Percentiles rank a stretch among this genome's conserved stretches.
These are phyloP conservation scores for Rhizomucor pusillus DNA, from an alignment of 371 early-diverging fungal genomes.

Conservation along the genomic window DNA sequence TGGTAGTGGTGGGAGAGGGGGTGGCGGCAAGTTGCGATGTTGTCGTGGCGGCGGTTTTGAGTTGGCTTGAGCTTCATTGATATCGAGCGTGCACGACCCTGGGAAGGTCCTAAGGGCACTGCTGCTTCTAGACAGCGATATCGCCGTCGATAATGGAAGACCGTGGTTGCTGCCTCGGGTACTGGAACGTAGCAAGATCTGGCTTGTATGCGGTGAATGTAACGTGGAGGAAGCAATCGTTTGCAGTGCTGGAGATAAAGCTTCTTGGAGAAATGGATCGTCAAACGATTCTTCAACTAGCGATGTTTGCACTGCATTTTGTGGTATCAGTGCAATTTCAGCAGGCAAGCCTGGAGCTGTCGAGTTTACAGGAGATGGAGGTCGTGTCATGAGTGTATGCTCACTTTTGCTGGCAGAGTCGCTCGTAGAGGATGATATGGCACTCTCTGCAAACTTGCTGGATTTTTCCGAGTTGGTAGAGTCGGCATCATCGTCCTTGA, in stretches of 20 bases:
- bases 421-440: slow-evolving; percentile 9
- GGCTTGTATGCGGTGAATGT: slow-evolving; percentile 28
- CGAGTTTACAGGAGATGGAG: slow-evolving; percentile 13
- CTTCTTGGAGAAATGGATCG: background rate
- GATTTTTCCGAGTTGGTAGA: background rate
- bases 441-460: slow-evolving; percentile 8
- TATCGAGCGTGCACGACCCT: slow-evolving; percentile 7
- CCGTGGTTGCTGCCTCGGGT: slow-evolving; percentile 6
- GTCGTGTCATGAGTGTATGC: slow-evolving; percentile 11
- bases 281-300: slow-evolving; percentile 20
- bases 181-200: slow-evolving; percentile 12
- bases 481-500: background rate
- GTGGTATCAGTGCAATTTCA: slow-evolving; percentile 9
- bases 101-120: slow-evolving; percentile 11
- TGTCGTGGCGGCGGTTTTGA: slow-evolving; percentile 3
- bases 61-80: slow-evolving; percentile 2
- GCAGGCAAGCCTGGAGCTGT: slow-evolving; percentile 19
- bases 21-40: slow-evolving; percentile 4
- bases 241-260: slow-evolving; percentile 31
- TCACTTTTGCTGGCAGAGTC: slow-evolving; percentile 4
- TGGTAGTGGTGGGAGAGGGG: slow-evolving; percentile 14
- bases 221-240: slow-evolving; percentile 42
- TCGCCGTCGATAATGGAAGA: slow-evolving; percentile 5
- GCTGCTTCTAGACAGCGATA: slow-evolving; percentile 7
- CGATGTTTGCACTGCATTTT: slow-evolving; percentile 10